Evolutionary conservation across 208 protist species (phyloP), one percentile per base, ranked within the genome.

Genomic region (Jaenimonas drosophilae): DNA sequence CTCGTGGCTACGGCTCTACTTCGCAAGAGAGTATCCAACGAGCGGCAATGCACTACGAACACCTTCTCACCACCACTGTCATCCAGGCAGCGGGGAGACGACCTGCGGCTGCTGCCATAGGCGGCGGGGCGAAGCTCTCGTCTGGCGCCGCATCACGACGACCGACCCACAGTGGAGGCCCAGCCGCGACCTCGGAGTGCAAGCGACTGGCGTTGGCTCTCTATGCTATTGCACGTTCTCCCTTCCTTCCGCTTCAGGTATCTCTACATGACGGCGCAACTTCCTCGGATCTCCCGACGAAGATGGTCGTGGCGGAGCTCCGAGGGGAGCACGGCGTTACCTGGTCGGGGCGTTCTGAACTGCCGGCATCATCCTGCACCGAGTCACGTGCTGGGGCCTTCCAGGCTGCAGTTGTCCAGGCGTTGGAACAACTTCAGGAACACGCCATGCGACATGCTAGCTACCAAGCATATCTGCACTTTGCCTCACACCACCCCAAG

Each of bases 11-110:
- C 26, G 67, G 54, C 1, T 49, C 58, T 0, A 48, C 45, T 1
- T 41, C 44, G 3, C 9, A 49, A 2, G 77, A 86, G 17, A 65
- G 69, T 36, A 31, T 81, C 12, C 40, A 49, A 1, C 76, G 85
- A 23, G 63, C 77, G n/a, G 67, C 55, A 7, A 78, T 85, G 85
- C 80, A 88, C 36, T 86, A 88, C 47, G 64, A 66, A 21, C 79
- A 87, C 40, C 54, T 93, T 21, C 32, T 85, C 19, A 16, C 20
- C 17, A 30, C 12, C 14, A 5, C 16, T 5, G 42, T 48, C 19
- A 26, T 34, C 19, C 5, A 48, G 7, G n/a, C 20, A 48, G 19
- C 20, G n/a, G 19, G 16, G 42, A 12, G 26, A 5, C 12, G 42
- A 31, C 42, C 5, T 6, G 42, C 12, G 12, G 19, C 20, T 1